Percentiles rank a stretch among this genome's conserved stretches.
phyloP scores from a whole-genome alignment of 192 early-diverging fungal species.

The Backusella luteola region DNA sequence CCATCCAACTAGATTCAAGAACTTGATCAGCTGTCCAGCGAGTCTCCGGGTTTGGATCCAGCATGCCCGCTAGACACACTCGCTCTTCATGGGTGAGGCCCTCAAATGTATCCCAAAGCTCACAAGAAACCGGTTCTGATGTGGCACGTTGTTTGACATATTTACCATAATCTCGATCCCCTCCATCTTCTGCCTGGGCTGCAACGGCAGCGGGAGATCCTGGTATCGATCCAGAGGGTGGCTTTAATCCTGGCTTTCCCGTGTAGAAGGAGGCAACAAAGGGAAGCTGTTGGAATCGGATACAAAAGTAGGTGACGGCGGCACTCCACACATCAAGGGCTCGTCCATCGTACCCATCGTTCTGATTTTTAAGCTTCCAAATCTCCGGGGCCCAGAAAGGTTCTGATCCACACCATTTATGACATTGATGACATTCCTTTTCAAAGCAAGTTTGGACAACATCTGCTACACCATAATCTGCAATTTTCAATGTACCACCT shows the following conservation, averaged over 20 bases:
- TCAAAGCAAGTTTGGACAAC: slow-evolving; percentile 90
- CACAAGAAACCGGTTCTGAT: slow-evolving; percentile 13
- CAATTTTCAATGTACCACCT: slow-evolving; percentile 84
- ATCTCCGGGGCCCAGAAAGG: slow-evolving; percentile 97
- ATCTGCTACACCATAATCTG: slow-evolving; percentile 97
- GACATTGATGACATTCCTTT: slow-evolving; percentile 68
- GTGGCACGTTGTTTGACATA: slow-evolving; percentile 20
- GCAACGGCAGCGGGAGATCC: slow-evolving; percentile 30
- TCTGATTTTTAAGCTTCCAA: slow-evolving; percentile 56
- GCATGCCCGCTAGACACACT: slow-evolving; percentile 32
- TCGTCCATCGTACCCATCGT: slow-evolving; percentile 88
- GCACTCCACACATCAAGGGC: slow-evolving; percentile 89
- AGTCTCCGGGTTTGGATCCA: slow-evolving; percentile 39
- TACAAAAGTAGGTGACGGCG: slow-evolving; percentile 88
- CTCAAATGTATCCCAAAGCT: slow-evolving; percentile 17
- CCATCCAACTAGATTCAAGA: slow-evolving; percentile 41
- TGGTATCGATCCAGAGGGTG: neutral
- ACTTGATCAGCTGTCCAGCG: slow-evolving; percentile 45
- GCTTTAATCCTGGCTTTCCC: neutral
- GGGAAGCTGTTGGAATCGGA: slow-evolving; percentile 61
- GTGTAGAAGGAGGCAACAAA: slow-evolving; percentile 21
- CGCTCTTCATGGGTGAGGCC: slow-evolving; percentile 18
- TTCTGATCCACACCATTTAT: slow-evolving; percentile 91
- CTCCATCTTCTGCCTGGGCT: slow-evolving; percentile 20
- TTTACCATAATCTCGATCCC: slow-evolving; percentile 15